These are phyloP conservation scores for Clarireedia sp. DNA, from an alignment of 2,329 filamentous ascomycete species.

Conservation along the genomic window DNA sequence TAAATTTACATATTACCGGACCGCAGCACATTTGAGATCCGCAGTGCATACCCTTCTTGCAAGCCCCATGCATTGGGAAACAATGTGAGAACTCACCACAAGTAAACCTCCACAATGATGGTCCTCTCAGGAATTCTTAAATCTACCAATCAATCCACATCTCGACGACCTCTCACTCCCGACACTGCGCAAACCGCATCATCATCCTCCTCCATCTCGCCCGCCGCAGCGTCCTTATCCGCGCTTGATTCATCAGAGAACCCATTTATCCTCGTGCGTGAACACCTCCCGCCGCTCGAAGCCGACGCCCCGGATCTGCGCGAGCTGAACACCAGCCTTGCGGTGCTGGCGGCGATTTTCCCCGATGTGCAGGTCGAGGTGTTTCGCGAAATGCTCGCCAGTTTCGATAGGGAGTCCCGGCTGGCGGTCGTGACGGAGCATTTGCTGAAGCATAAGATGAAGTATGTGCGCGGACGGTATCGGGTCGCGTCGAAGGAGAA, in stretches of 20 bases:
- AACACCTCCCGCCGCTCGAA: conserved; percentile 41
- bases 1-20: not conserved
- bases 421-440: conserved; percentile 70
- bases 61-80: not conserved
- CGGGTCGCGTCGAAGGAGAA: conserved; percentile 35
- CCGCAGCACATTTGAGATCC: not conserved
- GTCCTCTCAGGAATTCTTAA: conserved; percentile 42
- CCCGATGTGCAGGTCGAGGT: conserved; percentile 76
- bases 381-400: conserved; percentile 71
- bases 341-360: conserved; percentile 63
- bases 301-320: conserved; percentile 53
- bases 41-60: not conserved
- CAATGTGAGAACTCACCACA: conserved; percentile 9
- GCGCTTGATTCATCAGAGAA: conserved; percentile 8
- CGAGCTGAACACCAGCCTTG: conserved; percentile 62
- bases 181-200: too few relatives aligned
- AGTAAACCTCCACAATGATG: conserved; percentile 34
- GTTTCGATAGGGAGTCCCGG: conserved; percentile 67
- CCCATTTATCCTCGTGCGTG: conserved; percentile 47
- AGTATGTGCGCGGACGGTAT: conserved; percentile 64
- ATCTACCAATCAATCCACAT: conserved; percentile 32
- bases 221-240: conserved; percentile 21
- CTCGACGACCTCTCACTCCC: conserved; percentile 17
- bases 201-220: conserved; percentile 13
- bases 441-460: conserved; percentile 62